These are phyloP conservation scores for Lodderomyces jiufengensis DNA, from an alignment of 1,139 yeast species.

Conservation along the genomic window DNA sequence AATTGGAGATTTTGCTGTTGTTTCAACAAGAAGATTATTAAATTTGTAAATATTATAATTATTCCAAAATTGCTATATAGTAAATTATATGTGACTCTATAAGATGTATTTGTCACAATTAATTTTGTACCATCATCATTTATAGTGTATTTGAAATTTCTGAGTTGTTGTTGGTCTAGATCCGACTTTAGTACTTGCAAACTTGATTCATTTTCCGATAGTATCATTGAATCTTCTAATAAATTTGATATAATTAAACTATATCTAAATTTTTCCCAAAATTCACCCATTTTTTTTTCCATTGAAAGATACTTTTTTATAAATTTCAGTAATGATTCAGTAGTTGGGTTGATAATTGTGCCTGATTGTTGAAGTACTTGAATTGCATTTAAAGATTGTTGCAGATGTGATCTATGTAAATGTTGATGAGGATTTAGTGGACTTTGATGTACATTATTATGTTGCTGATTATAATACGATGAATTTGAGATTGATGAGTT, in stretches of 20 bases:
- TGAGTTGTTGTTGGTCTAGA: conserved; percentile 3
- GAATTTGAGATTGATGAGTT: conserved; percentile 3
- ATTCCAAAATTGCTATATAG: conserved; percentile 13
- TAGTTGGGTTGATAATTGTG: conserved; percentile 13
- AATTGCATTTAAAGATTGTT: not conserved
- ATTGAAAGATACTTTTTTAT: conserved; percentile 28
- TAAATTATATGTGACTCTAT: conserved; percentile 11
- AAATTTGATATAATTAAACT: conserved; percentile 37
- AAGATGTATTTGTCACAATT: conserved; percentile 13
- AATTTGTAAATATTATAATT: conserved; percentile 18
- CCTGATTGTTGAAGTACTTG: conserved; percentile 10
- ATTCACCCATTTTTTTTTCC: conserved; percentile 17
- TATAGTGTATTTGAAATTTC: conserved; percentile 9
- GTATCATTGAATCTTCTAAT: conserved; percentile 41
- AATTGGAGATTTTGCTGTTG: conserved; percentile 10
- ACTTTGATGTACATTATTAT: not conserved
- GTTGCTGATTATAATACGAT: conserved; percentile 2
- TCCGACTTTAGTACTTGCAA: conserved; percentile 10
- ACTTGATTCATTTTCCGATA: conserved; percentile 43
- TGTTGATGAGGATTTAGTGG: not conserved
- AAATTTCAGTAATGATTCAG: conserved; percentile 25
- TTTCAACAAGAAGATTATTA: conserved; percentile 26
- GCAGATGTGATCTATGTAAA: conserved; percentile 1
- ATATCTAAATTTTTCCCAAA: conserved; percentile 45
- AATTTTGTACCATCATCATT: conserved; percentile 19